Base-by-base conservation (phyloP, 768 basidiomycete genomes). In the Russula compacta region DNA sequence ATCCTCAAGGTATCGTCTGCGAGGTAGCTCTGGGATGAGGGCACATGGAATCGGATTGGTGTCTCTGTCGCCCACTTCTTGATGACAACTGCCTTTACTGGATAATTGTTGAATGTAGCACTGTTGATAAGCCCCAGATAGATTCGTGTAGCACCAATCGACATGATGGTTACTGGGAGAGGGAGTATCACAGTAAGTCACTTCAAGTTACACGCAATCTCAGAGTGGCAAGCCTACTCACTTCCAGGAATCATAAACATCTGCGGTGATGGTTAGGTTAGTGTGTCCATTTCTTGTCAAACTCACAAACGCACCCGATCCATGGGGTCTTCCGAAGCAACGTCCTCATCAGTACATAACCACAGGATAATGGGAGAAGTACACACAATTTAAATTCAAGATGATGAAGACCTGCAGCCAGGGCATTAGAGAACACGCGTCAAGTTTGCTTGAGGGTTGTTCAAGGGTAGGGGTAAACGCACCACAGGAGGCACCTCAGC, bases 311-410 rank as follows among this genome's bases (percentile, higher is more conserved):
- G 6, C 36, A 60, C 59, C 7, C n/a, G 39, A 35, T 49, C 32
- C 59, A 55, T 48, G 1, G 32, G 15, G 4, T 53, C 59, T 60
- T 8, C 8, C 9, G 6, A 35, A 29, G 2, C 1, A 35, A 38
- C 9, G 24, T 38, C 15, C 15, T 52, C 43, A 32, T 53, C 2
- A 54, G 1, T 11, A 12, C 33, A 3, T 15, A 12, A 11, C 36
- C 9, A 55, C 11, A 9, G 33, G 8, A 24, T 35, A 36, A 6
- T 19, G 29, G 44, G 14, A 42, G 38, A 39, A 9, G 14, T 19
- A 35, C 53, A 6, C 21, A 60, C 59, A 47, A 14, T 55, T 60
- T 39, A 42, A 40, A 36, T 60, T 19, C 38, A 60, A 36, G 9
- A 46, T 1, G 7, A 55, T 36, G 21, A 60, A 36, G n/a, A 55